Conservation (phyloP, 768 basidiomycete species). For the Phylloporus sp. region DNA sequence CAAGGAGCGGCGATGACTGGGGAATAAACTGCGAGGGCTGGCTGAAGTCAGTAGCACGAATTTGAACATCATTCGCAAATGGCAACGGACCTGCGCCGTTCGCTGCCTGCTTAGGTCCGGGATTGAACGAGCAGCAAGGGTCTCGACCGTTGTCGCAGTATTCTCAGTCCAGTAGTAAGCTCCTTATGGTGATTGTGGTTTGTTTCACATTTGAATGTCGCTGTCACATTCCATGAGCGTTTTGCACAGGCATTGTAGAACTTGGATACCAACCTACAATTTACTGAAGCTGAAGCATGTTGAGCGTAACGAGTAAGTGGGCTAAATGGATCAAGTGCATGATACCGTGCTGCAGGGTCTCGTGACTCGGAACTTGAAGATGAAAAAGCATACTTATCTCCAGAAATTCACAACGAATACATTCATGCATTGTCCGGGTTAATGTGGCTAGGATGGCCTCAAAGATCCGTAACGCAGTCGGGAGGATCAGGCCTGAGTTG, state of each 20-base stretch:
- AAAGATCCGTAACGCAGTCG: not conserved
- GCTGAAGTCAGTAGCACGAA: not conserved
- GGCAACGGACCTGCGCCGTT: not conserved
- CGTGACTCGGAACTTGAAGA: not conserved
- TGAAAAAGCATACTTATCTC: not conserved
- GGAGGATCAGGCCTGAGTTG: conserved; percentile 1
- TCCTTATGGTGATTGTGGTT: not conserved
- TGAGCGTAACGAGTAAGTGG: not conserved
- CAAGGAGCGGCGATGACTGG: not conserved
- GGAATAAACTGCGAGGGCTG: not conserved
- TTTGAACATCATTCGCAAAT: not conserved
- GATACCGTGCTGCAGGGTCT: not conserved
- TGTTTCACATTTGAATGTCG: not conserved
- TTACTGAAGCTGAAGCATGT: not conserved
- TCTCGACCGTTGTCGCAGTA: not conserved
- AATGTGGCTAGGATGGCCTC: not conserved
- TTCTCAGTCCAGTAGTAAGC: too few relatives aligned
- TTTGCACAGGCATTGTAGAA: not conserved
- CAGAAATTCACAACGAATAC: not conserved
- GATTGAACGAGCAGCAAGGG: not conserved
- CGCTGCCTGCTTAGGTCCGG: not conserved
- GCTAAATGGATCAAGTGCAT: not conserved
- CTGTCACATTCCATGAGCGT: not conserved
- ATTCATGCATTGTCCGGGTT: not conserved
- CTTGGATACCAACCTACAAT: conserved; percentile 3